Percentiles rank a stretch among this genome's conserved stretches.
phyloP scores from a whole-genome alignment of 83 land plant genomes.

The Diphasiastrum complanatum region DNA sequence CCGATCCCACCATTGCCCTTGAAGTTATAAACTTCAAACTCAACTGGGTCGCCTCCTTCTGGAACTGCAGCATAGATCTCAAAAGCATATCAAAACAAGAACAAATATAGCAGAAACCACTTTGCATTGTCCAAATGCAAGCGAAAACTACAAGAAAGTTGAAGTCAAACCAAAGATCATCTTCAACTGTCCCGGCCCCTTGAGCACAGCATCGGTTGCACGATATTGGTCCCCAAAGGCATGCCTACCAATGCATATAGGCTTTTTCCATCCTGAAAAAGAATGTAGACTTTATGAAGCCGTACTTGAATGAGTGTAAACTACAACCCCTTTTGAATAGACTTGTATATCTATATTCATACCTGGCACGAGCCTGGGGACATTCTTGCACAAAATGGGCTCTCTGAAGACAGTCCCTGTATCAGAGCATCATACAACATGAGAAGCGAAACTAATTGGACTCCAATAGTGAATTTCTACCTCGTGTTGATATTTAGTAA shows the following conservation, averaged over 20 bases:
- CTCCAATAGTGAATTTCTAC: too few species aligned
- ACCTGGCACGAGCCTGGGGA: slow-evolving; percentile 11
- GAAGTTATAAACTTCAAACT: slow-evolving; percentile 73
- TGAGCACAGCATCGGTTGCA: slow-evolving; percentile 7
- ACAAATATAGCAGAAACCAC: neutral
- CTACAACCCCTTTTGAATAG: neutral
- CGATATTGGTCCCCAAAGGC: slow-evolving; percentile 17
- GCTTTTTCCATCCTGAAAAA: slow-evolving; percentile 11
- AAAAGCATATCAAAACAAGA: slow-evolving; percentile 12
- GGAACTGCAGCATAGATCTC: slow-evolving; percentile 39
- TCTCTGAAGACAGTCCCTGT: slow-evolving; percentile 9
- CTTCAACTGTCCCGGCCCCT: slow-evolving; percentile 13
- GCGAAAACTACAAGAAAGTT: neutral
- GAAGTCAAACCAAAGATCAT: slow-evolving; percentile 7
- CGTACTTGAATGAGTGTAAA: too few species aligned
- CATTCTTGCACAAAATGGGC: slow-evolving; percentile 9
- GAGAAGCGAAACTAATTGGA: too few species aligned
- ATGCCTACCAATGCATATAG: slow-evolving; percentile 17
- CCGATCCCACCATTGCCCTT: slow-evolving; percentile 83
- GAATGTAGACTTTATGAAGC: neutral
- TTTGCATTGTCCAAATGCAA: too few species aligned
- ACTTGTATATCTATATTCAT: neutral
- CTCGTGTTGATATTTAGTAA: too few species aligned
- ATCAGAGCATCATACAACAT: too few species aligned
- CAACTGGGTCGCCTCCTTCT: slow-evolving; percentile 45